Percentiles rank a stretch among this genome's conserved stretches.
Evolutionary conservation across 169 alveolate genomes (phyloP).

Genomic region (Plasmodium gallinaceum): DNA sequence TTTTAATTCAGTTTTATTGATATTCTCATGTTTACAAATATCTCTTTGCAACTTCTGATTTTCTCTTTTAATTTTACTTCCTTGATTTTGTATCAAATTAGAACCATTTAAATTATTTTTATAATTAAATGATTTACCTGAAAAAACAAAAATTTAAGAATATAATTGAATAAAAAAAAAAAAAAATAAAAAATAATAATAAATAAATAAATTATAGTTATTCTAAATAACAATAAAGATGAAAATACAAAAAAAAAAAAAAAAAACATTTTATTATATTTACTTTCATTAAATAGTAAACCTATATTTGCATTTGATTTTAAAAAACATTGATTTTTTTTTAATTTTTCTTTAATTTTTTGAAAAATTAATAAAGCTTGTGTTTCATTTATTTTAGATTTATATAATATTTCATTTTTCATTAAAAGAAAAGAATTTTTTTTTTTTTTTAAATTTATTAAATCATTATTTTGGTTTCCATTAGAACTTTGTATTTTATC

Average conservation of each 20-base stretch:
- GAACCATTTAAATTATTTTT: too few relatives aligned
- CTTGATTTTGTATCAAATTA: too few relatives aligned
- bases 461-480: background rate
- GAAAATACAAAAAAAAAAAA: background rate
- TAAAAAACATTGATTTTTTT: background rate
- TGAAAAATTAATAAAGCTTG: constrained; percentile 48
- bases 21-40: too few relatives aligned
- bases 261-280: background rate
- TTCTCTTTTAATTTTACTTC: background rate
- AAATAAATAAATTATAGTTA: too few relatives aligned
- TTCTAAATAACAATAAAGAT: background rate
- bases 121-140: too few relatives aligned
- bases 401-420: constrained; percentile 56
- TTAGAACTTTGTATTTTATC: background rate
- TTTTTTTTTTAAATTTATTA: constrained; percentile 13
- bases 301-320: background rate
- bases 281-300: background rate
- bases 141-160: too few relatives aligned
- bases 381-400: constrained; percentile 48
- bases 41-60: background rate
- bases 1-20: too few relatives aligned
- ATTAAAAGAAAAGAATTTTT: constrained; percentile 45
- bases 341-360: constrained; percentile 64
- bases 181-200: too few relatives aligned
- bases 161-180: too few relatives aligned